A percentile compares a stretch with the other conserved stretches of the same genome.
Conservation (phyloP, 2,329 filamentous ascomycete species). For the Fusarium sp. region DNA sequence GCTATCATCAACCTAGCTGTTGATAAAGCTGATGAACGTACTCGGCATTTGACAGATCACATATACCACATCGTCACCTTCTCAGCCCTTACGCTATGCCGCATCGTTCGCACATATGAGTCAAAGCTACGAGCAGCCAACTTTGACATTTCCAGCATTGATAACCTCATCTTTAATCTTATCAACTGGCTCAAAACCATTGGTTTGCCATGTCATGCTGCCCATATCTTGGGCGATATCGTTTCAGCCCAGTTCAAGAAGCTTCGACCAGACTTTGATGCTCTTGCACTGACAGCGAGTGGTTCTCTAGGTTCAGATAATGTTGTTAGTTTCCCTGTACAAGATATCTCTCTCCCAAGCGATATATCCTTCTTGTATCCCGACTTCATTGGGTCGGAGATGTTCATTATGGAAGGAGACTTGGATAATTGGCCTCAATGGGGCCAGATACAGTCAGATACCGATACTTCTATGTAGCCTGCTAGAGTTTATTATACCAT, state of each 20-base stretch:
- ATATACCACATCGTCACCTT: constrained; percentile 47
- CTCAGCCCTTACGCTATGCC: constrained; percentile 41
- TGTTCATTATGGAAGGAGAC: constrained; percentile 11
- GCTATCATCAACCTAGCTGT: constrained; percentile 47
- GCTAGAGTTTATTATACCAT: no score
- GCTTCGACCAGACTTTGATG: constrained; percentile 26
- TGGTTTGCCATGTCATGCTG: constrained; percentile 41
- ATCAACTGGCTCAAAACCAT: constrained; percentile 42
- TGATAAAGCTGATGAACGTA: constrained; percentile 44
- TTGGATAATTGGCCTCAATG: constrained; percentile 21
- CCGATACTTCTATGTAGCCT: background rate
- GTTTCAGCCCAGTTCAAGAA: constrained; percentile 38
- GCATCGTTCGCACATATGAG: constrained; percentile 41
- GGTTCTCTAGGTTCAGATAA: background rate
- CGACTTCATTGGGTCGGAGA: constrained; percentile 18
- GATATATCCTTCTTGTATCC: constrained; percentile 21
- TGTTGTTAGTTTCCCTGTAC: no score
- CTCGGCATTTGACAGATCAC: constrained; percentile 46
- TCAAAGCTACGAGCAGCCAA: constrained; percentile 18
- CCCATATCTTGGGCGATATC: constrained; percentile 43
- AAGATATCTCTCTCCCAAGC: constrained; percentile 4
- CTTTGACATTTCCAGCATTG: constrained; percentile 28
- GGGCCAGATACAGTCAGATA: background rate
- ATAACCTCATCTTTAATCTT: constrained; percentile 31
- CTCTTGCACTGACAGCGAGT: background rate